These are phyloP conservation scores for Suillus occidentalis DNA, from an alignment of 768 basidiomycete genomes.

Conservation along the genomic window DNA sequence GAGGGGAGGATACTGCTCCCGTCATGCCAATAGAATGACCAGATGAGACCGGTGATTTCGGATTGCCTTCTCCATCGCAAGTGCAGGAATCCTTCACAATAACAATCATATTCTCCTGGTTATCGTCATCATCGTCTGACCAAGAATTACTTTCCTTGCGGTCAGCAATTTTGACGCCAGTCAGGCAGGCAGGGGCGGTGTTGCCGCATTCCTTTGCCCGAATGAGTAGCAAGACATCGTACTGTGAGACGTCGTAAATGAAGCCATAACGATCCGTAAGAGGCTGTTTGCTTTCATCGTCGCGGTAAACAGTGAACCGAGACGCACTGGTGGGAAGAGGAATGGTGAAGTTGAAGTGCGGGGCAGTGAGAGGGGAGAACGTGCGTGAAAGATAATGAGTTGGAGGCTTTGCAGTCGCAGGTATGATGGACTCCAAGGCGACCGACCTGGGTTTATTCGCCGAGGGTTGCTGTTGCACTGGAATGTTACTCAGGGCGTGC, in stretches of 20 bases:
- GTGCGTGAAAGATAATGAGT: conserved; percentile 79
- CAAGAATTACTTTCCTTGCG: conserved; percentile 76
- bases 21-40: conserved; percentile 15
- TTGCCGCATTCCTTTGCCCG: conserved; percentile 71
- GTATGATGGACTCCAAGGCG: conserved; percentile 81
- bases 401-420: conserved; percentile 75
- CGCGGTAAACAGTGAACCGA: conserved; percentile 49
- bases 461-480: conserved; percentile 20
- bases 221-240: conserved; percentile 75
- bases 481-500: conserved; percentile 7
- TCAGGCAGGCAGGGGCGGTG: conserved; percentile 81
- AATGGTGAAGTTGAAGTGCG: conserved; percentile 73
- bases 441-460: conserved; percentile 45
- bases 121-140: conserved; percentile 62
- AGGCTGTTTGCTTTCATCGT: conserved; percentile 53
- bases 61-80: conserved; percentile 35
- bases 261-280: conserved; percentile 90
- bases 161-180: conserved; percentile 86
- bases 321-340: conserved; percentile 58
- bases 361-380: conserved; percentile 71
- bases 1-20: conserved; percentile 13
- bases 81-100: conserved; percentile 43
- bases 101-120: conserved; percentile 30
- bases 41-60: conserved; percentile 6
- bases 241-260: conserved; percentile 82